These are phyloP conservation scores for Margaritispora aquatica DNA, from an alignment of 495 filamentous ascomycete species.

Conservation along the genomic window DNA sequence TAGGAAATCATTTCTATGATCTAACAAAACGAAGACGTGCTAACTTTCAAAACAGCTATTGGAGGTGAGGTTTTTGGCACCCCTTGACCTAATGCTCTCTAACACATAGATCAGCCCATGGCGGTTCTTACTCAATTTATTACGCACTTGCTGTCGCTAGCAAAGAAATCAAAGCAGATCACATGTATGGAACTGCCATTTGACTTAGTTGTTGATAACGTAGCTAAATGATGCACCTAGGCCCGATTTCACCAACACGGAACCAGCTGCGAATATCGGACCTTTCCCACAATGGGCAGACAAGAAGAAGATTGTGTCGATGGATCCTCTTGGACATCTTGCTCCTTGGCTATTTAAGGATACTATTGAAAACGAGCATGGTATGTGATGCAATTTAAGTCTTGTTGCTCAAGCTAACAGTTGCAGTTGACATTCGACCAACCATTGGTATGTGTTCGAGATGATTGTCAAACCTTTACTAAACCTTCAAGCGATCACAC, in stretches of 20 bases:
- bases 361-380: slow-evolving; percentile 57
- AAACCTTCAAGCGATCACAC: slow-evolving; percentile 59
- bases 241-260: slow-evolving; percentile 90
- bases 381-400: slow-evolving; percentile 21
- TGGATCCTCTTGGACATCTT: slow-evolving; percentile 92
- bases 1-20: slow-evolving; percentile 31
- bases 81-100: neutral
- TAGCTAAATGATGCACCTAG: slow-evolving; percentile 23
- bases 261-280: slow-evolving; percentile 82
- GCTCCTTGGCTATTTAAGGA: slow-evolving; percentile 75
- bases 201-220: neutral
- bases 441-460: slow-evolving; percentile 56
- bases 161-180: slow-evolving; percentile 76
- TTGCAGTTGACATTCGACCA: slow-evolving; percentile 76
- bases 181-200: slow-evolving; percentile 41
- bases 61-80: slow-evolving; percentile 34
- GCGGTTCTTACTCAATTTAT: slow-evolving; percentile 96
- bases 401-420: neutral
- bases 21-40: neutral
- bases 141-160: slow-evolving; percentile 90
- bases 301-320: slow-evolving; percentile 91
- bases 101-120: slow-evolving; percentile 58
- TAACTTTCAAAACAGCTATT: slow-evolving; percentile 24
- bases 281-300: slow-evolving; percentile 87
- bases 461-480: neutral